Base-by-base conservation (phyloP, 176 grass and related monocot genomes). In the Elaeis guineensis region DNA sequence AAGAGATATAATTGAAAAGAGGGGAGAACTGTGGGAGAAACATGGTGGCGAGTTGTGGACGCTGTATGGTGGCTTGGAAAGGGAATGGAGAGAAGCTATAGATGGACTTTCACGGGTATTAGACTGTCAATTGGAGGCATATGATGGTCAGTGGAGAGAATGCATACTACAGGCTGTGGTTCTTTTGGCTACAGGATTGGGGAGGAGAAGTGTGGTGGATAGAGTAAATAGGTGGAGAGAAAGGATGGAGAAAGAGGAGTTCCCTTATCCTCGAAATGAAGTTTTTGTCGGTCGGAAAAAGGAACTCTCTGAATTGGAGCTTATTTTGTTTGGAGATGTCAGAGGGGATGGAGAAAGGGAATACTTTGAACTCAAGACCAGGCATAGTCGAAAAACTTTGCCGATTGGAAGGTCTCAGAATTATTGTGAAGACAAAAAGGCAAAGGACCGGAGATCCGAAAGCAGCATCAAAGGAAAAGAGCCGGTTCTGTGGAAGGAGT, bases 21-120 rank as follows among this genome's bases (percentile, higher is more conserved):
- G 93, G 71, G 93, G 93, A 72, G 93, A 91, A 23, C 44, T 89
- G 73, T 97, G 93, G 93, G 87, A 97, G 65, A 91, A 85, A 65
- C 78, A 97, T 83, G 93, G 93, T 21, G 93, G 93, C 60, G 93
- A 97, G 59, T 70, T 97, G 21, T 97, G 93, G 93, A 88, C 91
- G 87, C 77, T 85, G 49, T 97, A 97, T 70, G 93, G 87, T 65
- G 93, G 93, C 21, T 69, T 97, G 55, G 87, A 91, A 64, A 79
- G 80, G 52, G 87, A 97, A 66, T 97, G 93, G 93, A 89, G 75
- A 79, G 87, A 97, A 67, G 83, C 81, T 7, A 50, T 97, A 60
- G 93, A 97, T 82, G 69, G 86, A 67, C 84, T 97, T 72, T 80
- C 84, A 55, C 62, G 84, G 73, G 78, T 82, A 68, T 70, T 82